phyloP scores from a whole-genome alignment of 2,329 filamentous ascomycete species.

The Nothopassalora personata region DNA sequence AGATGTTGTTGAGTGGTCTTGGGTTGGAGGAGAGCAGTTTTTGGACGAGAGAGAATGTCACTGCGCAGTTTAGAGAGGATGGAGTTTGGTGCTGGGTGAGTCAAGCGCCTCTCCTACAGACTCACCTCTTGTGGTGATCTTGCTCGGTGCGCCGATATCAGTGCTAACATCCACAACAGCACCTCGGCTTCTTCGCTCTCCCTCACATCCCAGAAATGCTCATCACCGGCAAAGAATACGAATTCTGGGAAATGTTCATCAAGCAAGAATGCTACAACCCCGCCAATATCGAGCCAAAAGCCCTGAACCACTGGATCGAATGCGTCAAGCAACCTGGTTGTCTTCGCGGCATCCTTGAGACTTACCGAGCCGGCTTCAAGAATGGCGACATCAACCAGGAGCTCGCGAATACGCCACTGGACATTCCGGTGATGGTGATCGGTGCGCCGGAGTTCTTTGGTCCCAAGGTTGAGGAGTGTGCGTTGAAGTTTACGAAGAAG shows the following conservation, averaged over 20 bases:
- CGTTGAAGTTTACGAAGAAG: constrained; percentile 25
- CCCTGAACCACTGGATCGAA: constrained; percentile 32
- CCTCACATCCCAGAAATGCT: constrained; percentile 38
- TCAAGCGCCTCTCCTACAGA: not conserved
- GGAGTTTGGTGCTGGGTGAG: constrained; percentile 34
- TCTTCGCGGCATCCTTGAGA: constrained; percentile 33
- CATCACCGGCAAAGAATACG: constrained; percentile 35
- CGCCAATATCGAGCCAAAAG: constrained; percentile 31
- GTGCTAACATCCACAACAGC: constrained; percentile 13
- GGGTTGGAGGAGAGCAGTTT: constrained; percentile 31
- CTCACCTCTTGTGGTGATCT: not conserved
- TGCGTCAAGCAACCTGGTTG: constrained; percentile 31
- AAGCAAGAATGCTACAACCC: constrained; percentile 39
- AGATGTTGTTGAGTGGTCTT: constrained; percentile 33
- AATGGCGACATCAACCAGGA: constrained; percentile 31
- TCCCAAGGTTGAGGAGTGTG: constrained; percentile 29
- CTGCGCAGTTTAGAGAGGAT: constrained; percentile 30
- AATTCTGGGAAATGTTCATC: constrained; percentile 40
- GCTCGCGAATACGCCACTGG: constrained; percentile 28
- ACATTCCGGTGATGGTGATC: constrained; percentile 32
- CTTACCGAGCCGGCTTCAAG: constrained; percentile 32
- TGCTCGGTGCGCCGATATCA: too few species aligned
- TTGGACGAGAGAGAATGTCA: constrained; percentile 31
- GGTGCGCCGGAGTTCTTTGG: constrained; percentile 36
- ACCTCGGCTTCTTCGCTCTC: constrained; percentile 34